Conservation (phyloP, 805 yeast species). For the Diddensiella transvaalensis region DNA sequence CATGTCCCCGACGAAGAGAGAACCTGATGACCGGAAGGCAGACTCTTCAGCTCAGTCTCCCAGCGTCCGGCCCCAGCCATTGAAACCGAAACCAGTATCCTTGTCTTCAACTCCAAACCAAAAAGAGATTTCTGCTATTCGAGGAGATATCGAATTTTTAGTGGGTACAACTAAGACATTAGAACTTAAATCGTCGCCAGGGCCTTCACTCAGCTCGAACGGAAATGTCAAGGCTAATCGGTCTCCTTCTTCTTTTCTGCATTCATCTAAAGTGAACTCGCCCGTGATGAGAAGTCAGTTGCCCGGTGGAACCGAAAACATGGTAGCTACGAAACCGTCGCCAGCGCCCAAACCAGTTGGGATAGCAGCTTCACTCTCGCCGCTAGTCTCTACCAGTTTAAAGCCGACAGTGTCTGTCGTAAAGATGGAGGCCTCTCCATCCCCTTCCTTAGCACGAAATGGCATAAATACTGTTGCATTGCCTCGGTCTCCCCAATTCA, state of each 20-base stretch:
- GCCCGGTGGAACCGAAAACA: neutral
- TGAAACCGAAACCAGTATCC: neutral
- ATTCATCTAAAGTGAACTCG: neutral
- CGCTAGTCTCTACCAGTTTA: no score
- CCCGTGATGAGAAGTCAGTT: no score
- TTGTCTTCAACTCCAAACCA: neutral
- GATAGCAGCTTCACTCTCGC: neutral
- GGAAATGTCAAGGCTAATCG: neutral
- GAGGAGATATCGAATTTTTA: constrained; percentile 7
- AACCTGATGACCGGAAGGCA: neutral
- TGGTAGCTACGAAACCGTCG: neutral
- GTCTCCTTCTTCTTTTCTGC: constrained; percentile 1
- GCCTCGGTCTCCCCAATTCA: no score
- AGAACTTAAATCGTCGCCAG: neutral
- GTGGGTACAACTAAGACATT: constrained; percentile 6
- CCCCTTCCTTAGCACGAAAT: neutral
- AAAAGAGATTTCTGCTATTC: neutral
- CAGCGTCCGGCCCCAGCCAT: neutral
- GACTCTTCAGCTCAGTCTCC: neutral
- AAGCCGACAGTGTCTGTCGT: neutral
- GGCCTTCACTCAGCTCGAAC: neutral
- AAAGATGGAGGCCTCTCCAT: neutral
- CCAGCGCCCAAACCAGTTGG: neutral
- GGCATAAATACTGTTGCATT: no score
- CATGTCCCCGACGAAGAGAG: constrained; percentile 19